A percentile compares a stretch with the other conserved stretches of the same genome.
Evolutionary conservation across 2,329 filamentous ascomycete genomes (phyloP).

Genomic region (Fusarium pilosicola): DNA sequence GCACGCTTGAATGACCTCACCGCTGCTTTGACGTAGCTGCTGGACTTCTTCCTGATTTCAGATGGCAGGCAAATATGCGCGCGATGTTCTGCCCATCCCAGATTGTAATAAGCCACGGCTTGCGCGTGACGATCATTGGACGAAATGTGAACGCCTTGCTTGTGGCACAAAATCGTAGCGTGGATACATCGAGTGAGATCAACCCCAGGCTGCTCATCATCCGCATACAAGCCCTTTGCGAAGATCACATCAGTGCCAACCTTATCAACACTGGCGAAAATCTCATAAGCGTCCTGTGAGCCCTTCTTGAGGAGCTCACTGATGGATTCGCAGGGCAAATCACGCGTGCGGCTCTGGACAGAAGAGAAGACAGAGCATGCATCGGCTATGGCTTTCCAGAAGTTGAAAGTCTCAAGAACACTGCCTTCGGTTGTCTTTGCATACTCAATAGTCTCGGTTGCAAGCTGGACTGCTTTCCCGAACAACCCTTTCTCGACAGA

Average conservation of each 20-base stretch:
- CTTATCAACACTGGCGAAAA: conserved; percentile 76
- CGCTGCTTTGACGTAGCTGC: conserved; percentile 80
- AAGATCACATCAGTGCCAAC: conserved; percentile 58
- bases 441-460: conserved; percentile 73
- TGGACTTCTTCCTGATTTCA: conserved; percentile 64
- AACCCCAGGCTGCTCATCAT: conserved; percentile 59
- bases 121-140: conserved; percentile 83
- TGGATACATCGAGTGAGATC: conserved; percentile 71
- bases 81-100: conserved; percentile 92
- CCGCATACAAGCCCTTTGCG: conserved; percentile 56
- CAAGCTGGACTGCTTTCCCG: conserved; percentile 80
- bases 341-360: conserved; percentile 72
- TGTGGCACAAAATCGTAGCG: conserved; percentile 84
- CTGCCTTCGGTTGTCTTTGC: conserved; percentile 69
- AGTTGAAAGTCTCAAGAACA: conserved; percentile 82
- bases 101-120: conserved; percentile 95
- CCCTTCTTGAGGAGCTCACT: conserved; percentile 66
- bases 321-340: conserved; percentile 70
- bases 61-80: conserved; percentile 75
- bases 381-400: conserved; percentile 94
- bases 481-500: conserved; percentile 86
- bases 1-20: conserved; percentile 93
- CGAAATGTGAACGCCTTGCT: conserved; percentile 81
- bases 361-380: conserved; percentile 85
- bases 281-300: conserved; percentile 65